Base-by-base conservation (phyloP, 163 green algal species). In the Volvox carteri region DNA sequence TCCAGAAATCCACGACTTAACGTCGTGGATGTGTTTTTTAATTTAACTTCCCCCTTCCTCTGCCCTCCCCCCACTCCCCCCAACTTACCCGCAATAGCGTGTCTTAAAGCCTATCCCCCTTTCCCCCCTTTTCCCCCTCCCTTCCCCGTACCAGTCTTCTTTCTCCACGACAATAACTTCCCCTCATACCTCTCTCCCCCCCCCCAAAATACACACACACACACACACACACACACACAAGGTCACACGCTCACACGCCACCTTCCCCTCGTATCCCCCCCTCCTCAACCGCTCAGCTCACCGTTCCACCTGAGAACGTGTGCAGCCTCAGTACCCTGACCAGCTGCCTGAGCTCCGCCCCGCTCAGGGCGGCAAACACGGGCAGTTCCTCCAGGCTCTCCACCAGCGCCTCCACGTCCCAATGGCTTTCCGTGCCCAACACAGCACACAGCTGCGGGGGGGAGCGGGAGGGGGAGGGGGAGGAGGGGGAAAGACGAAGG, bases 331-430 rank as follows among this genome's bases (percentile, higher is more conserved):
- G 46, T 62, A 90, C 21, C 35, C 86, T 44, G 35, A 80, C 86
- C 46, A 86, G 35, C 65, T 81, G 58, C 35, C 52, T 23, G 35
- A 90, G 86, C 86, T 90, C 76, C 25, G 3, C 52, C 3, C 25
- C n/a, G 12, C 11, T 41, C 39, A 90, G 86, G 62, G 60, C 58
- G 16, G 76, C 86, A 19, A 90, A 84, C 68, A 90, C 37, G 3
- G 86, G 86, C 86, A 90, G 79, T 16, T 77, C 86, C 77, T 86
- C 86, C 77, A 90, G 77, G 11, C 33, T 56, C 30, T 75, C 67
- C 48, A 81, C 68, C 83, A 88, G 48, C 4, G 33, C 48, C 50
- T 88, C 83, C 68, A 88, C 68, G n/a, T 88, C 83, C 83, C 83
- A 88, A 8, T 67, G n/a, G 18, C 25, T 1, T 35, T 88, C 68